A percentile compares a stretch with the other conserved stretches of the same genome.
phyloP scores from a whole-genome alignment of 805 yeast genomes.

The Brettanomyces anomalus region DNA sequence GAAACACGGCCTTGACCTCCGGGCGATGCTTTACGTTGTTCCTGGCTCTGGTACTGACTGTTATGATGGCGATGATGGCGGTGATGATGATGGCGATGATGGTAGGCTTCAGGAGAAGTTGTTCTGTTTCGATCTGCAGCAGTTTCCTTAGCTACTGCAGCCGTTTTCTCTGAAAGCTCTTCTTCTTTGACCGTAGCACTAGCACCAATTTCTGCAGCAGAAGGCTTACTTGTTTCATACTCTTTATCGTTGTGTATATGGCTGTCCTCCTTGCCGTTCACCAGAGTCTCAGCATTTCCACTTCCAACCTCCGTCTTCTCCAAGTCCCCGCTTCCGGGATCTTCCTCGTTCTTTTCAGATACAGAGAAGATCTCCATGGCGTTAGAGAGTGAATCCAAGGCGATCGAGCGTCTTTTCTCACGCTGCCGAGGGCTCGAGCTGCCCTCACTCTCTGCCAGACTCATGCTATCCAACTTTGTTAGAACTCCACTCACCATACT shows the following conservation, averaged over 20 bases:
- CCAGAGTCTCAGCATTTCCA: neutral
- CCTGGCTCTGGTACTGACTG: neutral
- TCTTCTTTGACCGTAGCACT: no score
- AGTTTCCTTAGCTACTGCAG: no score
- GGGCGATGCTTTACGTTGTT: no score
- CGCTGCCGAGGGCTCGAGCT: neutral
- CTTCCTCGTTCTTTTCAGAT: neutral
- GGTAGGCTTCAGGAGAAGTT: neutral
- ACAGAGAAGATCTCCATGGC: conserved; percentile 17
- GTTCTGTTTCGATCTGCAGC: no score
- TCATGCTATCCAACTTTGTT: conserved; percentile 10
- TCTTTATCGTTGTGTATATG: no score
- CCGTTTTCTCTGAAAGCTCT: no score
- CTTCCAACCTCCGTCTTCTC: neutral
- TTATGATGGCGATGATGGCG: neutral
- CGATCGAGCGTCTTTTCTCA: conserved; percentile 23
- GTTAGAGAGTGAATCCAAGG: conserved; percentile 24
- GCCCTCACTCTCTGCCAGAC: neutral
- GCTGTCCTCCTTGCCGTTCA: neutral
- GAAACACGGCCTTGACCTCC: no score
- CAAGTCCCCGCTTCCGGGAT: neutral
- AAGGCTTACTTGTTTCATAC: no score
- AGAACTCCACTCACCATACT: conserved; percentile 24
- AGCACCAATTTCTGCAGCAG: no score
- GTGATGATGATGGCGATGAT: neutral